Conservation (phyloP, 768 basidiomycete species). For the Steccherinum ochraceum region DNA sequence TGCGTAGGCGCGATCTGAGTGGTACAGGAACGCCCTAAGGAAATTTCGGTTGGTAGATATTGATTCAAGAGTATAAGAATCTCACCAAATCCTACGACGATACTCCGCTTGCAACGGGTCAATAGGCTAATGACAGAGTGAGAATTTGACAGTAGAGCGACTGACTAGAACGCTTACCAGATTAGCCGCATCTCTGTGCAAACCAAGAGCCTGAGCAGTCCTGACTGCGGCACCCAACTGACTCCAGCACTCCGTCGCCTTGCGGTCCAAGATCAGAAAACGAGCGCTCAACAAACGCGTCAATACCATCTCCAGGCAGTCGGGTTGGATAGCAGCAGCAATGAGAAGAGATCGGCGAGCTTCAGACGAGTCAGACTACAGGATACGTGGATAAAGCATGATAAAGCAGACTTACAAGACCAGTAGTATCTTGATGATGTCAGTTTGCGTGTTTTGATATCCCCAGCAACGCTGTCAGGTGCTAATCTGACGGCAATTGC, state of each 20-base stretch:
- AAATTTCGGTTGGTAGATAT: neutral
- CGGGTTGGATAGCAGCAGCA: slow-evolving; percentile 89
- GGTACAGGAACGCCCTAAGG: slow-evolving; percentile 80
- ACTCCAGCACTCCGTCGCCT: slow-evolving; percentile 95
- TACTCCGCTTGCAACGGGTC: slow-evolving; percentile 79
- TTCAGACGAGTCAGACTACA: slow-evolving; percentile 24
- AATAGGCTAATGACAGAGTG: slow-evolving; percentile 45
- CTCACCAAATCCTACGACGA: slow-evolving; percentile 81
- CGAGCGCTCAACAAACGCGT: slow-evolving; percentile 83
- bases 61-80: neutral
- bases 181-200: slow-evolving; percentile 83
- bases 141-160: neutral
- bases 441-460: slow-evolving; percentile 65
- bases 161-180: slow-evolving; percentile 45
- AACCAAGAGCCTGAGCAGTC: slow-evolving; percentile 88
- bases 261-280: slow-evolving; percentile 64
- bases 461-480: slow-evolving; percentile 78
- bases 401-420: slow-evolving; percentile 63
- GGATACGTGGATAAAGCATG: slow-evolving; percentile 11
- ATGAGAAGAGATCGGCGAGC: slow-evolving; percentile 85
- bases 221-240: slow-evolving; percentile 89
- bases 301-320: slow-evolving; percentile 88
- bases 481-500: slow-evolving; percentile 83
- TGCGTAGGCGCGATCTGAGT: slow-evolving; percentile 90
- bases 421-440: slow-evolving; percentile 91